Base-by-base conservation (phyloP, 192 early-diverging fungal species). In the Paraglomus brasilianum region DNA sequence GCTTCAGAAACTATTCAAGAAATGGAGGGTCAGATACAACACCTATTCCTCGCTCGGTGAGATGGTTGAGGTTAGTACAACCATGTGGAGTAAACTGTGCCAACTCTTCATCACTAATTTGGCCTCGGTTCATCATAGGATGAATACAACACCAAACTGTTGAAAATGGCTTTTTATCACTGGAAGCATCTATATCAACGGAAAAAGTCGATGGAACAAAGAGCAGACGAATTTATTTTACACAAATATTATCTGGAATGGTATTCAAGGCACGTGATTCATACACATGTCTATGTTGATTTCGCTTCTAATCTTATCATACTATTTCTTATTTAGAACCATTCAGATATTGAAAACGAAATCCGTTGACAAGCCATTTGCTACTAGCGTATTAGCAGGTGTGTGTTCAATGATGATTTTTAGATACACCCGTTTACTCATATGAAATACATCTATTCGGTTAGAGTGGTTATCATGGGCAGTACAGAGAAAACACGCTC, bases 11-110 rank as follows among this genome's bases (percentile, higher is more conserved):
- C 47, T 39, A 41, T 66, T 66, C 40, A 45, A 66, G 11, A 48
- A 39, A 66, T 66, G 64, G 64, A 51, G 38, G 11, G 48, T 40
- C 39, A n/a, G 48, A n/a, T 66, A 50, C 51, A 66, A 51, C 22
- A 50, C 47, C 51, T 48, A 66, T 49, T 11, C 40, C 17, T 66
- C 47, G 14, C 51, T 66, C 38, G 30, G 24, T 14, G 64, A 66
- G 51, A 50, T 66, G 45, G 64, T 48, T 19, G 64, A 66, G 13
- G 64, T 66, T 39, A 50, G 14, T 66, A 36, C 30, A 17, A 13
- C 10, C 36, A 30, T 21, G 14, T 22, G 38, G 38, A 41, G n/a
- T 50, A 17, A n/a, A 38, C 14, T 5, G 11, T 49, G 30, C 13
- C 22, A 0, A 45, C 47, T 39, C 8, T 49, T 30, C 36, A 14